Conservation (phyloP, 2,329 filamentous ascomycete genomes). For the Fusarium concolor region DNA sequence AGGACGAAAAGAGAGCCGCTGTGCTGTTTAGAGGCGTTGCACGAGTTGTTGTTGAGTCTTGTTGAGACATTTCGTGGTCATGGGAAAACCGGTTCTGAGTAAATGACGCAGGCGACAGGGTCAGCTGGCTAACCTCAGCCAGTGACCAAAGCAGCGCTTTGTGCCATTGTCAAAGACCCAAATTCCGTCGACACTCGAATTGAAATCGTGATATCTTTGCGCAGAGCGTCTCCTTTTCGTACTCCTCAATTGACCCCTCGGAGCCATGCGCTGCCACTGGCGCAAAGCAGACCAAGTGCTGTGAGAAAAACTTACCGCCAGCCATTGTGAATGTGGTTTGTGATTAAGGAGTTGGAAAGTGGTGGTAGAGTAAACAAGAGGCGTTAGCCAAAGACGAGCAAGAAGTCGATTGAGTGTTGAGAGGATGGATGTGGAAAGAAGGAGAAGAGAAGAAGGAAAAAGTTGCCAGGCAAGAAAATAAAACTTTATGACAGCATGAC, state of each 20-base stretch:
- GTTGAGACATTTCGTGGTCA: conserved; percentile 24
- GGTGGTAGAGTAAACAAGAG: conserved; percentile 32
- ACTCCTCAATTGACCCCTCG: conserved; percentile 38
- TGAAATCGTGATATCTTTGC: conserved; percentile 16
- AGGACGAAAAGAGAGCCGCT: conserved; percentile 2
- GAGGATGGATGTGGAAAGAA: conserved; percentile 36
- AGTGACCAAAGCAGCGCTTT: not conserved
- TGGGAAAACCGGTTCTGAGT: conserved; percentile 35
- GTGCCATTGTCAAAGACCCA: conserved; percentile 1
- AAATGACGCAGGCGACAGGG: conserved; percentile 52
- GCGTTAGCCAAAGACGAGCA: conserved; percentile 34
- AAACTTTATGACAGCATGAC: conserved; percentile 58
- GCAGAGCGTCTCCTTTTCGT: conserved; percentile 9
- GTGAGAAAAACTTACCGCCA: conserved; percentile 55
- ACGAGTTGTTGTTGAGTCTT: conserved; percentile 25
- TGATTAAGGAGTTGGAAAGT: conserved; percentile 34
- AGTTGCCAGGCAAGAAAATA: conserved; percentile 44
- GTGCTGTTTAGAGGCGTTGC: conserved; percentile 7
- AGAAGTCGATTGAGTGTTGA: conserved; percentile 16
- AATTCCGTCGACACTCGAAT: not conserved
- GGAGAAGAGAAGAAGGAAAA: conserved; percentile 40
- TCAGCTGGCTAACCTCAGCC: conserved; percentile 17
- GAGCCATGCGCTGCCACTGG: conserved; percentile 5
- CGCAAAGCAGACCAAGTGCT: conserved; percentile 21
- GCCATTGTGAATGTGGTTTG: conserved; percentile 55